Evolutionary conservation across 2,329 filamentous ascomycete species (phyloP), one percentile per base, ranked within the genome.

Genomic region (Ascochyta lentis): DNA sequence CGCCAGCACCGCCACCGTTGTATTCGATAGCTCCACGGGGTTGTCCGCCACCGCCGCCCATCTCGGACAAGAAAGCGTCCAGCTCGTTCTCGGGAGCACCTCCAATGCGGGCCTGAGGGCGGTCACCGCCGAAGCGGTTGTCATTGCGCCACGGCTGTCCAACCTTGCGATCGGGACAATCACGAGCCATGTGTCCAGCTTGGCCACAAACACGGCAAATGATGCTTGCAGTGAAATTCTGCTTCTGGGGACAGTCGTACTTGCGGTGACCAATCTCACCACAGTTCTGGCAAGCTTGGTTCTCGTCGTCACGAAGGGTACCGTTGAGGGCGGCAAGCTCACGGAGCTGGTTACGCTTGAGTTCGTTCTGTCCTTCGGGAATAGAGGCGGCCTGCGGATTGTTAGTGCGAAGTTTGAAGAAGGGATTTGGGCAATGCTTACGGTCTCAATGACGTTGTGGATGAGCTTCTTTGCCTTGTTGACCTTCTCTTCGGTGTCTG

Each of bases 381-480:
- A 98, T 99, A 5, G 95, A 99, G 34, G 95, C 95, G 77, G 95
- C 95, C 94, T 98, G 64, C 12, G 62, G 54, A 58, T 23, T 46
- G 59, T 81, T 68, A 79, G 63, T 35, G n/a, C 34, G 66, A 23
- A 35, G 27, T 45, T 15, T 39, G 19, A n/a, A n/a, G 8, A 33
- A 9, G 27, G 31, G 27, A 47, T 42, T 38, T 10, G n/a, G 12
- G 29, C 2, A 23, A n/a, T 40, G 85, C 89, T 81, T 83, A 96
- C 94, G 57, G 95, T 99, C 79, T 99, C 95, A 74, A 99, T 98
- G 72, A 99, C 90, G 66, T 98, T 97, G 79, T 99, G 94, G 62
- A 99, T 96, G 59, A 98, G 80, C 79, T 96, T 92, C 83, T 98
- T 99, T 65, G 95, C 95, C 80, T 98, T 99, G 83, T 96, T 96